Evolutionary conservation across 2,329 filamentous ascomycete species (phyloP), one percentile per base, ranked within the genome.

Genomic region (Myriangium duriaei): DNA sequence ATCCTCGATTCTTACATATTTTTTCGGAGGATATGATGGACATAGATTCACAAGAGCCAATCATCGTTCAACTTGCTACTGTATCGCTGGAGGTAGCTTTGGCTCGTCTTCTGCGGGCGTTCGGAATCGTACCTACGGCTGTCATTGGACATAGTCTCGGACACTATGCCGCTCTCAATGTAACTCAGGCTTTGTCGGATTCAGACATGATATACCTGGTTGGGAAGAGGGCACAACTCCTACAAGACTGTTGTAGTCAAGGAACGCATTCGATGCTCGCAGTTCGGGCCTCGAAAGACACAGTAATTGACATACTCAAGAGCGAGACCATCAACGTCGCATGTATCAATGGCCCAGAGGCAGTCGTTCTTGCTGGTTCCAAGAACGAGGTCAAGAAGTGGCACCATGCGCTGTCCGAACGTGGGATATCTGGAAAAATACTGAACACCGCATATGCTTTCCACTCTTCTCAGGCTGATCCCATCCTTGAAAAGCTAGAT

Each of bases 81-180:
- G 50, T 58, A 2, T 59, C 51, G 35, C 36, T 62, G 1, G 51
- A 69, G 44, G 64, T 71, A 33, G 62, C 61, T 11, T 45, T 66
- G 10, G 29, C 43, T 5, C 37, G 43, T n/a, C 42, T 49, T 19
- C 49, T 45, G 47, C 34, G 21, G 0, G 51, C 52, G 1, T 45
- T 61, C 3, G 52, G 53, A 11, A 34, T 58, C 5, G 34, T 37
- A 19, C 53, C 56, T 3, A 34, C 37, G 7, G 36, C 45, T 1
- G 51, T 57, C 5, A 37, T 55, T 3, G 56, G 56, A 1, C 55
- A 58, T 36, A 49, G 51, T 37, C 45, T 64, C 3, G 61, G 60
- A 15, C 59, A 62, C 39, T 64, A 61, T 41, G 56, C 58, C 3
- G 61, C 61, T 4, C 37, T 64, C 3, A 35, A 53, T 35, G 46